A percentile compares a stretch with the other conserved stretches of the same genome.
phyloP scores from a whole-genome alignment of 495 filamentous ascomycete species.

The Penicillium cinerascens region DNA sequence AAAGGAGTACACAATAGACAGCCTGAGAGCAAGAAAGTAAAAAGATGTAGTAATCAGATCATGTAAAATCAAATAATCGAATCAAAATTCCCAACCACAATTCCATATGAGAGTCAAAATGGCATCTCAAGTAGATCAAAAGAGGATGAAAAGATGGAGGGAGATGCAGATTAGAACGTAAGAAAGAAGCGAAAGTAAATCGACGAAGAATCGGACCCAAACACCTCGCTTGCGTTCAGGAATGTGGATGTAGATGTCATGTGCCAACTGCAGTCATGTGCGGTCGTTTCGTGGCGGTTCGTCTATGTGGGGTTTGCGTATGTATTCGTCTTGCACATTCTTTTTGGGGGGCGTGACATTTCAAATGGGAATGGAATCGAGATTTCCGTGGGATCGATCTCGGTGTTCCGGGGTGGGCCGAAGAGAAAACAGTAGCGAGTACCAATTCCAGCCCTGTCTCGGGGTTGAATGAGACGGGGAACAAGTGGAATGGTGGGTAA shows the following conservation, averaged over 20 bases:
- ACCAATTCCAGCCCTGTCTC: not conserved
- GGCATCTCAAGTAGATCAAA: not conserved
- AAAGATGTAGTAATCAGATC: not conserved
- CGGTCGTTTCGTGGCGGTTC: constrained; percentile 31
- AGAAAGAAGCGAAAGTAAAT: constrained; percentile 6
- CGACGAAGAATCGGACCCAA: constrained; percentile 11
- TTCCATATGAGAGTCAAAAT: constrained; percentile 4
- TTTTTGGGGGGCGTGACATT: constrained; percentile 15
- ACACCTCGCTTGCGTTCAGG: constrained; percentile 31
- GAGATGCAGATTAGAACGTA: not conserved
- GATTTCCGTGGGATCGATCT: not conserved
- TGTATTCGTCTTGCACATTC: constrained; percentile 29
- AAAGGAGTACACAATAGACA: not conserved
- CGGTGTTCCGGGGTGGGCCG: constrained; percentile 3
- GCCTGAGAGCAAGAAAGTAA: not conserved
- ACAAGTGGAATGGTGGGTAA: constrained; percentile 13
- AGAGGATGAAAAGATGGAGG: not conserved
- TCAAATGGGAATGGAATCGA: constrained; percentile 3
- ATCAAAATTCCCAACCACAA: not conserved
- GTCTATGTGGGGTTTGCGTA: constrained; percentile 27
- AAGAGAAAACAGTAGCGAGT: constrained; percentile 18
- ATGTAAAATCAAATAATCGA: not conserved
- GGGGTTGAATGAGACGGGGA: not conserved
- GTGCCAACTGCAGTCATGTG: constrained; percentile 22
- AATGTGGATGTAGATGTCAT: constrained; percentile 7